Evolutionary conservation across 208 protist species (phyloP), one percentile per base, ranked within the genome.

Genomic region (Wallacemonas sp.): DNA sequence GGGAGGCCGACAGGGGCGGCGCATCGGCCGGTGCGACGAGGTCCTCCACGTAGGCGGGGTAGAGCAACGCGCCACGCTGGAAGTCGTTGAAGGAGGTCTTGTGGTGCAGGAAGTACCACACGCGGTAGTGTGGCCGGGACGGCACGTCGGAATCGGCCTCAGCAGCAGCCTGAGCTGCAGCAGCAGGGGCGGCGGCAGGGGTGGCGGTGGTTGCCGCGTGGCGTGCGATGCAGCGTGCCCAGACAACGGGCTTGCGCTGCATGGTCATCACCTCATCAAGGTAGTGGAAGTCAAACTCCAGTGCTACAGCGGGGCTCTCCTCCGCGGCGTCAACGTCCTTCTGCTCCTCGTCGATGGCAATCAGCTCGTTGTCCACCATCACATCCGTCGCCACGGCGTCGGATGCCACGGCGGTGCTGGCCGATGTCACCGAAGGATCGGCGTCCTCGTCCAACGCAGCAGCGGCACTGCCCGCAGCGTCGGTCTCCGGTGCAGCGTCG

Each of bases 81-180:
- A 59, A 59, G 31, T 59, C 52, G 32, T 59, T 59, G 52, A 39
- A 65, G 59, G 18, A 61, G 33, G 45, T 52, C 57, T 23, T 26
- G 32, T 62, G 55, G 32, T 72, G 73, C 31, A 82, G 8, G 16
- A 72, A 74, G 65, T 82, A 82, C 72, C 77, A 82, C 11, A 82
- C 72, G 2, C 77, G 66, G 32, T 55, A 55, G 22, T 55, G 20
- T 32, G 48, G 48, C 8, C 5, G 5, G 11, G 48, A 32, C 26
- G 11, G 16, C 8, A 7, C 8, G 0, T 14, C 38, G 28, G 42
- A 26, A 4, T 3, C 42, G 3, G 32, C 38, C 10, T 48, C 36
- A 3, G 25, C 28, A 10, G 28, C 29, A n/a, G 33, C 36, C 32
- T 48, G 11, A 16, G 8, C 48, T 32, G 42, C 42, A 5, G 11